Evolutionary conservation across 345 rosid species (phyloP), one percentile per base, ranked within the genome.

Genomic region (Ceriops decandra): DNA sequence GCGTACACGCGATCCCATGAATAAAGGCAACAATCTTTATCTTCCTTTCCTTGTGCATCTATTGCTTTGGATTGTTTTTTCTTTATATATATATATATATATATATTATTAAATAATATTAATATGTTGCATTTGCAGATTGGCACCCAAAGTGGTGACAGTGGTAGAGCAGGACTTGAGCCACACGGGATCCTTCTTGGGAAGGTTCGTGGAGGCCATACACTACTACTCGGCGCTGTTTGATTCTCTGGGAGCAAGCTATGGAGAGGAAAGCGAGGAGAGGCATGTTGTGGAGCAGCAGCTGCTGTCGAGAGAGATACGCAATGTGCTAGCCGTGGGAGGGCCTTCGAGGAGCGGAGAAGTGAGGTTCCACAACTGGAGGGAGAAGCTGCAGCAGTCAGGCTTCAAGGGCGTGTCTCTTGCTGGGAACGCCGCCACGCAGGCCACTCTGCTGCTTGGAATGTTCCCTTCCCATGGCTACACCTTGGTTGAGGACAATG

Each of bases 401-500:
- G 97, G 99, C 15, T 95, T 95, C 82, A 86, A 79, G 76, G 85
- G 90, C 0, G 82, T 95, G 21, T 95, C 99, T 10, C 89, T 95
- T 2, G 84, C 90, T 0, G 98, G 99, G 5, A 95, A 95, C 31
- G 96, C 99, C 0, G 99, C 98, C 0, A 86, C 95, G 0, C 99
- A 95, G 73, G 99, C 99, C 4, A 91, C 96, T 0, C 78, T 95
- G 30, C 84, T 95, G 0, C 80, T 95, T 5, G 98, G 98, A 9
- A 95, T 95, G 98, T 95, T 95, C 77, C 93, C 99, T 0, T 95
- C 87, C 1, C 93, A 95, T 57, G 99, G 99, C 9, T 95, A 95
- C 71, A 95, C 99, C 4, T 82, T 95, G 79, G 96, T 91, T 10
- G 99, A 95, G 77, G 97, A 95, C 76, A 88, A 79, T 53, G 99